These are phyloP conservation scores for Aspergillus avenaceus DNA, from an alignment of 495 filamentous ascomycete species.

Conservation along the genomic window DNA sequence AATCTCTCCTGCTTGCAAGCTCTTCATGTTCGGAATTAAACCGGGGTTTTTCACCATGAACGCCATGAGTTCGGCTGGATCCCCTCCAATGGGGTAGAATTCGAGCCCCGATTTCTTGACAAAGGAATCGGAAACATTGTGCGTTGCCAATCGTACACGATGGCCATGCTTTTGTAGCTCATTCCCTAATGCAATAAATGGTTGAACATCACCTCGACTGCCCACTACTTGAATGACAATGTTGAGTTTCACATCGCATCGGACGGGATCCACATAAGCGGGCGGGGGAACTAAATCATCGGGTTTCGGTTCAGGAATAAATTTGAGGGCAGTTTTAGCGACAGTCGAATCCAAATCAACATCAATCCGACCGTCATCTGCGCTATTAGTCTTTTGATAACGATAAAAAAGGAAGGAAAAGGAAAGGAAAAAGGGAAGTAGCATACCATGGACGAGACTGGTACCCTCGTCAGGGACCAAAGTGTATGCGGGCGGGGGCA, in stretches of 20 bases:
- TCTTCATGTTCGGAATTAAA: conserved; percentile 44
- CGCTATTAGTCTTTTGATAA: background rate
- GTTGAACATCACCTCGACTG: conserved; percentile 51
- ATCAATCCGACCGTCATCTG: conserved; percentile 25
- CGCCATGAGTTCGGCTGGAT: conserved; percentile 61
- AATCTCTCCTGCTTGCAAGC: conserved; percentile 42
- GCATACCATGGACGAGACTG: background rate
- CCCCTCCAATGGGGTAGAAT: conserved; percentile 63
- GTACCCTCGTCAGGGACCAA: background rate
- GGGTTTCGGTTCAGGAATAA: conserved; percentile 7
- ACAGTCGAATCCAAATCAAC: conserved; percentile 23
- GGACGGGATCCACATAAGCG: conserved; percentile 9
- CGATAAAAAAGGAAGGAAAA: background rate
- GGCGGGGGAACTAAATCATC: conserved; percentile 8
- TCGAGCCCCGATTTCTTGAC: conserved; percentile 50
- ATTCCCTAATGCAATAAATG: conserved; percentile 50
- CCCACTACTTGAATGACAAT: conserved; percentile 54
- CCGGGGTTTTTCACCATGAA: conserved; percentile 55
- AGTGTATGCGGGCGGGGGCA: background rate
- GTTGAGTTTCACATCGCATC: conserved; percentile 28
- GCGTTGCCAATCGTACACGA: conserved; percentile 61
- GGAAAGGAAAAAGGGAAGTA: background rate
- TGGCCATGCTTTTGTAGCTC: conserved; percentile 42
- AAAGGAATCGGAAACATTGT: conserved; percentile 56
- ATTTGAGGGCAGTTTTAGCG: conserved; percentile 13